Percentiles rank a stretch among this genome's conserved stretches.
phyloP scores from a whole-genome alignment of 768 basidiomycete species.

The Hirschioporus abietinus region DNA sequence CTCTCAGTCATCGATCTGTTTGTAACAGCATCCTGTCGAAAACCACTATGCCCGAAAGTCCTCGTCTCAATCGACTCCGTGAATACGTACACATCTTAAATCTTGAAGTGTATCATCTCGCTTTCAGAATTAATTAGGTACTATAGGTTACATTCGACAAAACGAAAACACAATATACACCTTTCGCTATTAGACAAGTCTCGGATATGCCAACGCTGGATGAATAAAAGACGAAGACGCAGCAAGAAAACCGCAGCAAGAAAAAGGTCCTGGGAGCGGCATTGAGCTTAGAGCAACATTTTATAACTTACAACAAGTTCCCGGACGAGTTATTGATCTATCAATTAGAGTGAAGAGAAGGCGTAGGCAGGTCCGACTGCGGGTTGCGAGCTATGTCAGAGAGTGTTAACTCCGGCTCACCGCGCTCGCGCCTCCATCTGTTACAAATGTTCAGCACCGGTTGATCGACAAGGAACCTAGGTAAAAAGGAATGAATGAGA shows the following conservation, averaged over 20 bases:
- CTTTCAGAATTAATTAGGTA: not conserved
- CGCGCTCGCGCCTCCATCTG: slow-evolving; percentile 83
- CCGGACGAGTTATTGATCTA: slow-evolving; percentile 4
- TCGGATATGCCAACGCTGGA: not conserved
- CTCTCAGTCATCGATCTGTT: too few relatives aligned
- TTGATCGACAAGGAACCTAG: slow-evolving; percentile 75
- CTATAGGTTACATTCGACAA: not conserved
- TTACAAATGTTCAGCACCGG: slow-evolving; percentile 68
- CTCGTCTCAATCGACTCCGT: too few relatives aligned
- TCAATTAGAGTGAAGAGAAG: not conserved
- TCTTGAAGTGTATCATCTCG: not conserved
- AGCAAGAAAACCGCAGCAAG: not conserved
- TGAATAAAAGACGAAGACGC: not conserved
- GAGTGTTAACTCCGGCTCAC: slow-evolving; percentile 64
- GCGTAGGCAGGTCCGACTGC: not conserved
- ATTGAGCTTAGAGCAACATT: not conserved
- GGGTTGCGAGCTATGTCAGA: slow-evolving; percentile 37
- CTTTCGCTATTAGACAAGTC: not conserved
- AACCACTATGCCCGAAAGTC: too few relatives aligned
- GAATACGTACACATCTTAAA: not conserved
- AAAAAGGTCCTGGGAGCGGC: not conserved
- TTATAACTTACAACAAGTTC: slow-evolving; percentile 5
- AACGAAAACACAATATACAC: not conserved
- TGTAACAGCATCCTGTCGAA: too few relatives aligned
- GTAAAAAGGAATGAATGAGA: slow-evolving; percentile 2